A percentile compares a stretch with the other conserved stretches of the same genome.
These are phyloP conservation scores for Kluyveromyces wickerhamii DNA, from an alignment of 805 yeast genomes.

Conservation along the genomic window DNA sequence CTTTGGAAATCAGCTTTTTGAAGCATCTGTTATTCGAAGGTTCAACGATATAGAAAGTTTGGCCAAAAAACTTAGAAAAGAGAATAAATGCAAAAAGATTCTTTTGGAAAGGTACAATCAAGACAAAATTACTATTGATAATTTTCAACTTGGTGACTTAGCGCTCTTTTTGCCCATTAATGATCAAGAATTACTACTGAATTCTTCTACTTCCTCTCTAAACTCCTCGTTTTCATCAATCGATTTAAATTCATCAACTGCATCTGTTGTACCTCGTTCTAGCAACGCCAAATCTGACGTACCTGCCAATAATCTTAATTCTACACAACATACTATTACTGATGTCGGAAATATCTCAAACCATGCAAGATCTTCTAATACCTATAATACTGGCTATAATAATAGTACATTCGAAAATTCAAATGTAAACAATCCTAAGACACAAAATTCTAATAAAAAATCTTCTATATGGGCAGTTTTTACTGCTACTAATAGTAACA, in stretches of 20 bases:
- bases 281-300: not conserved
- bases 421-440: not conserved
- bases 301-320: not conserved
- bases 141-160: conserved; percentile 66
- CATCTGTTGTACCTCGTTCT: conserved; percentile 1
- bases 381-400: not conserved
- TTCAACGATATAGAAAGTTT: conserved; percentile 84
- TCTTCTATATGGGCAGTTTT: conserved; percentile 85
- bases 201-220: conserved; percentile 20
- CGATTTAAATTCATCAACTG: conserved; percentile 14
- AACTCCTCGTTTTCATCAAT: conserved; percentile 30
- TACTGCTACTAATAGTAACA: conserved; percentile 65
- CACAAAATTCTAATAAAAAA: not conserved
- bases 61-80: conserved; percentile 76
- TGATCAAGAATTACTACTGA: conserved; percentile 30
- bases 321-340: too few relatives aligned
- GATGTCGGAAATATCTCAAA: too few relatives aligned
- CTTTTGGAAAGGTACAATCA: conserved; percentile 23
- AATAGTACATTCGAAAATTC: not conserved
- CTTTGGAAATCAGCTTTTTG: conserved; percentile 24
- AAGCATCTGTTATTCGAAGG: conserved; percentile 53
- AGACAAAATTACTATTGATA: conserved; percentile 54
- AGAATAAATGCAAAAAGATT: conserved; percentile 29
- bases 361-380: too few relatives aligned
- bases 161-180: conserved; percentile 81